Evolutionary conservation across 805 yeast genomes (phyloP), one percentile per base, ranked within the genome.

Genomic region (Pichia eremophila): DNA sequence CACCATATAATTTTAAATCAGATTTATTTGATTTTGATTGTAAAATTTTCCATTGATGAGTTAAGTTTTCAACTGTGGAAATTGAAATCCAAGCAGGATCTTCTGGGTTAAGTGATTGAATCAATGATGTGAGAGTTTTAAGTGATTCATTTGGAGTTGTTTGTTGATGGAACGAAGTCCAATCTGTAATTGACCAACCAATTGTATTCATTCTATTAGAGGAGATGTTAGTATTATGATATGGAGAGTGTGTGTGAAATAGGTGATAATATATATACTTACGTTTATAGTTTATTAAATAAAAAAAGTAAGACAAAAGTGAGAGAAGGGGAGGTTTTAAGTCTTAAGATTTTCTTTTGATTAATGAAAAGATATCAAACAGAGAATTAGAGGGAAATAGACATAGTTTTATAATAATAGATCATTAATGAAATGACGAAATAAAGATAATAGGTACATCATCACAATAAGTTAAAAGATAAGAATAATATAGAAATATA

Each of bases 1-100:
- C 98, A 64, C 98, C 98, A 60, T 81, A 91, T 28, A 91, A 73
- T 15, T 88, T 86, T 39, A 85, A 66, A 0, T 61, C 49, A n/a
- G 59, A 53, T 57, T 77, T 83, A 60, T 78, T 62, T 19, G 75
- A 66, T 58, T 74, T 76, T 15, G 85, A 74, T 59, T 83, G 87
- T 41, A 90, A 69, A 37, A 80, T 77, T 44, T 73, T 73, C 89
- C 95, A 87, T 66, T 91, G 98, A 54, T 81, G 84, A 38, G 61
- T 56, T 44, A 91, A 65, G 54, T 77, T 76, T n/a, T 78, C 83
- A 29, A 67, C 66, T 4, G 85, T 60, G 3, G 85, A 83, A 22
- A 88, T 62, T 5, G 95, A 79, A 58, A 91, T 90, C 98, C 98
- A 93, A 4, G 96, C 97, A 11, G 95, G 87, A 58, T 88, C 95